These are phyloP conservation scores for Pogostemon cablin DNA, from an alignment of 257 asterid genomes.

Conservation along the genomic window DNA sequence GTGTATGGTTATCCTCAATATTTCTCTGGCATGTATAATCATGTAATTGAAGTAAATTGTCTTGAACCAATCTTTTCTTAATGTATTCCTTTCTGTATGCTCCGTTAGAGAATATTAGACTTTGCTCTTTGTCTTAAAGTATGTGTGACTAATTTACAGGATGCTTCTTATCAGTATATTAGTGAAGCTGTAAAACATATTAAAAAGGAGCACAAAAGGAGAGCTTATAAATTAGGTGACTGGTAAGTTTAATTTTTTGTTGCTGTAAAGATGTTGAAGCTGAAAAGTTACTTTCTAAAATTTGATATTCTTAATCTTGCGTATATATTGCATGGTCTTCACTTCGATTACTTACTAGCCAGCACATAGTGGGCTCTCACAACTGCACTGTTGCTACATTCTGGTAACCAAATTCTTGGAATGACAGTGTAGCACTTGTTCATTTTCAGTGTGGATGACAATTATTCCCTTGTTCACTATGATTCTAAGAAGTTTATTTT, in stretches of 20 bases:
- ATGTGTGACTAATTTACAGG: slow-evolving; percentile 90
- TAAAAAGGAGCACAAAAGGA: slow-evolving; percentile 72
- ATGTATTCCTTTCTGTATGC: neutral
- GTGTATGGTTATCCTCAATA: too few species aligned
- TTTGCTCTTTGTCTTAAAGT: slow-evolving; percentile 50
- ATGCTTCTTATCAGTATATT: slow-evolving; percentile 87
- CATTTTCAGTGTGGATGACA: slow-evolving; percentile 73
- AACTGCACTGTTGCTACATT: too few species aligned
- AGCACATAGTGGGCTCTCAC: neutral
- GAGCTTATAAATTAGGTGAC: slow-evolving; percentile 79
- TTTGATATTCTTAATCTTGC: neutral
- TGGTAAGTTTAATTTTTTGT: slow-evolving; percentile 51
- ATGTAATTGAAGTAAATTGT: neutral
- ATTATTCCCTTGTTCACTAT: slow-evolving; percentile 85
- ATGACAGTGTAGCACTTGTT: neutral
- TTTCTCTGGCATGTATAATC: neutral
- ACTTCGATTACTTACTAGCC: neutral
- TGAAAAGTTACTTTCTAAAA: neutral
- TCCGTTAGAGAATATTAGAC: neutral
- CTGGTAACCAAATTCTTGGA: too few species aligned
- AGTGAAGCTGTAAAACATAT: slow-evolving; percentile 92
- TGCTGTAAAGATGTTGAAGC: neutral
- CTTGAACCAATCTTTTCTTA: neutral
- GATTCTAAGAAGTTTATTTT: slow-evolving; percentile 20
- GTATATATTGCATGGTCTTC: neutral